Evolutionary conservation across 2,329 filamentous ascomycete genomes (phyloP).

Genomic region (Beauveria rudraprayagi): DNA sequence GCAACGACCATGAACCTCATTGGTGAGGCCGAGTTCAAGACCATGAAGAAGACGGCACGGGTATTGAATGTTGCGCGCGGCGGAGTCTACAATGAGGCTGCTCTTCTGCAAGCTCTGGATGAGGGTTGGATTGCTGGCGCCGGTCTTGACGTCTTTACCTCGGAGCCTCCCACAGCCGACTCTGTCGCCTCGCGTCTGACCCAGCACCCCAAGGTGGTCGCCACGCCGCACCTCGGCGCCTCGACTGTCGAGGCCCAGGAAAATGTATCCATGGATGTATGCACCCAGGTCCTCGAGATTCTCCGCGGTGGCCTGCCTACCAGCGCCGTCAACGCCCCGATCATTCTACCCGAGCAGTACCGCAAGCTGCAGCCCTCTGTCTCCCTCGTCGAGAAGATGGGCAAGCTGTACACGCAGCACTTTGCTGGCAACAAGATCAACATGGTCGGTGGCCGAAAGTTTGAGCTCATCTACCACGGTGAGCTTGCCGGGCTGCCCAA

Average conservation of each 20-base stretch:
- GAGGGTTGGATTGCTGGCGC: constrained; percentile 66
- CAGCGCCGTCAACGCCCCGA: constrained; percentile 70
- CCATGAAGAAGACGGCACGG: constrained; percentile 66
- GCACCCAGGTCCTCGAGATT: constrained; percentile 69
- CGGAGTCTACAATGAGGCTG: constrained; percentile 71
- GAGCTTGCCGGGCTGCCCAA: constrained; percentile 63
- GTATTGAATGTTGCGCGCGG: constrained; percentile 75
- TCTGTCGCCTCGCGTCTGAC: constrained; percentile 57
- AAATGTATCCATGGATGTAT: constrained; percentile 76
- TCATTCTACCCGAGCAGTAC: constrained; percentile 76
- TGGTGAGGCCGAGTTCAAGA: constrained; percentile 53
- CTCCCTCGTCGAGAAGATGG: constrained; percentile 69
- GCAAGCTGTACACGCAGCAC: constrained; percentile 70
- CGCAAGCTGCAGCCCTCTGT: constrained; percentile 71
- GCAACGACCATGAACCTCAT: constrained; percentile 71
- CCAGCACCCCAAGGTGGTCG: constrained; percentile 62
- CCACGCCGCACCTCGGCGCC: constrained; percentile 72
- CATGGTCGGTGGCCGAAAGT: constrained; percentile 54
- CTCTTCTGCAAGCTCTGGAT: constrained; percentile 62
- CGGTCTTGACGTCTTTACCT: constrained; percentile 72
- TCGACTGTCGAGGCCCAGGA: constrained; percentile 78
- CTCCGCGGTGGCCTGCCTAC: constrained; percentile 65
- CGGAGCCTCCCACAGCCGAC: constrained; percentile 52
- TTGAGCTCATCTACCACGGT: constrained; percentile 72
- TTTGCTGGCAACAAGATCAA: constrained; percentile 40